Base-by-base conservation (phyloP, 2,329 filamentous ascomycete genomes). In the Phaeosphaeriaceae sp. region DNA sequence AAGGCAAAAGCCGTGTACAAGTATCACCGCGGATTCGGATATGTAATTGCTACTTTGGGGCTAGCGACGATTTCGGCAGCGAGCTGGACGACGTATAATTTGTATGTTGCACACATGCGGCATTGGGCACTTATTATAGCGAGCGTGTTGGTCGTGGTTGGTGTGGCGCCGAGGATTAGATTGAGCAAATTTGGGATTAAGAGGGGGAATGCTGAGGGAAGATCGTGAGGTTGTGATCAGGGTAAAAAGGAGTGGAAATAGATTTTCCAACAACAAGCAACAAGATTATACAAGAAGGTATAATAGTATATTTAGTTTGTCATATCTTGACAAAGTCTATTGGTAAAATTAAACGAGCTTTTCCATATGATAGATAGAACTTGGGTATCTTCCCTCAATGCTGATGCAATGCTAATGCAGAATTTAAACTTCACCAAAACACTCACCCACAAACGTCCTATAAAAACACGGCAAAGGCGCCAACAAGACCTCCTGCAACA, bases 1-100 rank as follows among this genome's bases (percentile, higher is more conserved):
- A 86, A 85, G 3, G 93, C 92, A 16, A 95, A 92, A 81, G 80
- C 80, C 18, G 72, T 96, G 34, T 97, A 93, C 81, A 97, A 96
- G 75, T 96, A 92, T 65, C 94, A 97, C 72, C 85, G 93, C 23
- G 76, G 83, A 45, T 82, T 80, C 17, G 94, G 93, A 2, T 97
- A 99, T 69, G 58, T 85, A 6, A 77, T 92, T 50, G 75, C 93
- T 45, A 66, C 87, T 42, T 64, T 95, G 62, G 80, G 93, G 54
- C 75, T 96, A 54, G 85, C 83, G 8, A 94, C 92, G 0, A 82
- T 96, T 32, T 77, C 82, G 40, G 87, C 87, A 18, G 90, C 92
- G 1, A 90, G 87, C 3, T 81, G 86, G 75, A 97, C 93, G 1
- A 80, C 82, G 28, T 97, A 87, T 73, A 91, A 88, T 64, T 69